Base-by-base conservation (phyloP, 1,139 yeast genomes). In the Yamadazyma dushanensis region DNA sequence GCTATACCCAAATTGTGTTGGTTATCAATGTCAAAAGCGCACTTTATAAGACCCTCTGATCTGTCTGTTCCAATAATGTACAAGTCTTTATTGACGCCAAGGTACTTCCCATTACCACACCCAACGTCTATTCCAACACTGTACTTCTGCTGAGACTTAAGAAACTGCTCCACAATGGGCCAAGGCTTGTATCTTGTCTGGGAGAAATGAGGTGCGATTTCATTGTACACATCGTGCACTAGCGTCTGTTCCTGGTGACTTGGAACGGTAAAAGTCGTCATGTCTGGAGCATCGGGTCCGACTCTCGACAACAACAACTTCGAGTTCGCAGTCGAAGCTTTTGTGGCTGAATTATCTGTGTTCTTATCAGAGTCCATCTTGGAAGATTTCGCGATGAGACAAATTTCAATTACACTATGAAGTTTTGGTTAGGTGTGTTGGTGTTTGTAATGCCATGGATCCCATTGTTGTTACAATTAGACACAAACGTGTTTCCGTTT, bases 131-230 rank as follows among this genome's bases (percentile, higher is more conserved):
- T 53, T 3, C 83, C 83, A 3, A 76, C 31, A 1, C 72, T 53
- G 39, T 65, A 60, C 25, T 61, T 61, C 3, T 48, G 37, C 36
- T 64, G 59, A 5, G 44, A 50, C 15, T 51, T 56, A 32, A 92
- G 63, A 54, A 84, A 92, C 43, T 70, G 62, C 37, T 85, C 87
- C 13, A 94, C 98, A 11, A 89, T 81, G 5, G 98, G 98, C 98
- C 98, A 92, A 18, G 97, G 97, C 64, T 87, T 90, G 61, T 89
- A 92, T 27, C 98, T 66, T 0, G 98, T 92, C 47, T 83, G 83
- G 3, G 97, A 89, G 57, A 92, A 92, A 57, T 94, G 98, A 9
- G 81, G 54, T 0, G 98, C 98, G 25, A 92, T 92, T 44, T 86
- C 86, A 53, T 92, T 86, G 63, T 92, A 92, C 2, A 94, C 96